A percentile compares a stretch with the other conserved stretches of the same genome.
Conservation (phyloP, 2,329 filamentous ascomycete genomes). For the Penicillium sp. region DNA sequence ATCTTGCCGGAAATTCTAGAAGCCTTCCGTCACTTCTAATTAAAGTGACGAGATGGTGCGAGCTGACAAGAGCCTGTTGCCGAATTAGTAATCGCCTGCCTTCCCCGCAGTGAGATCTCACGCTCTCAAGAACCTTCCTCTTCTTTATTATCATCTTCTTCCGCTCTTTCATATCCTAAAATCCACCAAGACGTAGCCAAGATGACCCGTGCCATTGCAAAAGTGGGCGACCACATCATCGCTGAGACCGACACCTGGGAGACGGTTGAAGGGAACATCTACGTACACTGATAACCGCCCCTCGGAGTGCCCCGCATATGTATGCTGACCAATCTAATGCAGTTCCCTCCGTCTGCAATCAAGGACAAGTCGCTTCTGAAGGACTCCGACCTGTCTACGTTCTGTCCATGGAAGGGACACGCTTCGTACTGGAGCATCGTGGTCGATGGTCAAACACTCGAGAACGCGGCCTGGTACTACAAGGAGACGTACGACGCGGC, state of each 20-base stretch:
- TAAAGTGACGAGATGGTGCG: too few species aligned
- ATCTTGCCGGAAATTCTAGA: too few species aligned
- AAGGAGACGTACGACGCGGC: conserved; percentile 56
- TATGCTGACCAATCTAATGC: not conserved
- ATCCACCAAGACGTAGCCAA: not conserved
- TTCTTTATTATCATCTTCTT: not conserved
- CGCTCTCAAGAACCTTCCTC: not conserved
- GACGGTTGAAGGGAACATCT: conserved; percentile 61
- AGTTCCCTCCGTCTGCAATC: conserved; percentile 54
- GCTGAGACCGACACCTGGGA: conserved; percentile 59
- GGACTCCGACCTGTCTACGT: conserved; percentile 53
- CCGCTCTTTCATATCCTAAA: not conserved
- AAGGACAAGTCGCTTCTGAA: conserved; percentile 51
- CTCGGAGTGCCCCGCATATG: not conserved
- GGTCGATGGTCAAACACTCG: conserved; percentile 52
- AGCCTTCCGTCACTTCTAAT: too few species aligned
- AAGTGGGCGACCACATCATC: conserved; percentile 54
- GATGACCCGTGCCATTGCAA: conserved; percentile 52
- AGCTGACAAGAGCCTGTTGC: too few species aligned
- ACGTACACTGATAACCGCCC: conserved; percentile 38
- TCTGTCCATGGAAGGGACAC: conserved; percentile 63
- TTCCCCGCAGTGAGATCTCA: not conserved
- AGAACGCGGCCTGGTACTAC: conserved; percentile 66
- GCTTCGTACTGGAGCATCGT: conserved; percentile 63
- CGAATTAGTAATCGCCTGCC: too few species aligned